Evolutionary conservation across 2,329 filamentous ascomycete genomes (phyloP).

Genomic region (Fusarium domesticum): DNA sequence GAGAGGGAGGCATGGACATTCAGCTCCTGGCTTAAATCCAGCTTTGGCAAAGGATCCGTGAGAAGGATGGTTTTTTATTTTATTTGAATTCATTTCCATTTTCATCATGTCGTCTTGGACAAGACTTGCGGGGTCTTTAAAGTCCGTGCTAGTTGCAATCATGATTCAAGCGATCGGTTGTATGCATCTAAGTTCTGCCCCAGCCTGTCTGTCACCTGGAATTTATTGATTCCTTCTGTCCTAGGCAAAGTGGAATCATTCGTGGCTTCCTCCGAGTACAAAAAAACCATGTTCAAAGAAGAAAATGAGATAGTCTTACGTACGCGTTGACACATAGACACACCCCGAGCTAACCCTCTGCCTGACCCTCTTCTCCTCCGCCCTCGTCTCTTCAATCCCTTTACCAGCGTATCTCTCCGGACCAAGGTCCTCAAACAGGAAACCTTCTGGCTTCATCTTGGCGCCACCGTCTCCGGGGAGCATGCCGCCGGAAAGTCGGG

Average conservation of each 20-base stretch:
- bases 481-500: conserved; percentile 42
- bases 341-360: conserved; percentile 39
- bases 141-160: neutral
- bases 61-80: neutral
- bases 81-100: neutral
- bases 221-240: neutral
- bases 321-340: conserved; percentile 37
- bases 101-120: neutral
- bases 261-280: neutral
- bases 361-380: conserved; percentile 32
- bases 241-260: neutral
- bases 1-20: neutral
- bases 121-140: no score
- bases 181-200: neutral
- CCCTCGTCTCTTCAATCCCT: conserved; percentile 45
- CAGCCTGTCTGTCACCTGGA: neutral
- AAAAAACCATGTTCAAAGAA: neutral
- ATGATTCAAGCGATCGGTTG: neutral
- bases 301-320: no score
- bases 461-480: conserved; percentile 43
- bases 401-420: conserved; percentile 53
- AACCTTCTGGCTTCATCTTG: conserved; percentile 47
- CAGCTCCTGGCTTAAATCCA: neutral
- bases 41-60: neutral
- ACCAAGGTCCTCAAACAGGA: conserved; percentile 58